Conservation (phyloP, 176 grass and related monocot species). For the Calamus simplicifolius region DNA sequence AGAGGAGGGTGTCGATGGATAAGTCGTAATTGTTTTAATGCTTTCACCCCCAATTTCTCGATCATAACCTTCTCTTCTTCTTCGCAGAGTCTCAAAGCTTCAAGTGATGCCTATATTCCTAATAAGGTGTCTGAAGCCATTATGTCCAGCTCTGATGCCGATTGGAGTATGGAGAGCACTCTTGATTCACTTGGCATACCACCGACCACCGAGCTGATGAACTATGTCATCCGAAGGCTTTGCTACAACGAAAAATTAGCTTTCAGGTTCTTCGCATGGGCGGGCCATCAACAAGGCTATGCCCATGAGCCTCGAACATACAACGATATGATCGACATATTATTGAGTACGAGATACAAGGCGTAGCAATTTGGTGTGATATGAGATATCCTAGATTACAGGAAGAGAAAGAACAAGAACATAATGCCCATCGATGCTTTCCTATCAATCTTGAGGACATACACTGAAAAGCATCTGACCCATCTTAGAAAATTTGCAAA, state of each 20-base stretch:
- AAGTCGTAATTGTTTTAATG: no score
- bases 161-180: not conserved
- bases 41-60: not conserved
- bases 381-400: constrained; percentile 75
- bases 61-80: constrained; percentile 14
- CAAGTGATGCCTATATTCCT: constrained; percentile 2
- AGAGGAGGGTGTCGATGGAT: no score
- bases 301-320: constrained; percentile 47
- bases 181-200: constrained; percentile 35
- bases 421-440: constrained; percentile 44
- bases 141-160: constrained; percentile 10
- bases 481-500: constrained; percentile 54
- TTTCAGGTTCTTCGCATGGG: constrained; percentile 82
- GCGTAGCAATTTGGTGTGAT: constrained; percentile 61
- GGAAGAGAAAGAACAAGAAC: constrained; percentile 56
- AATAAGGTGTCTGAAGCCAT: constrained; percentile 28
- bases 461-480: constrained; percentile 63
- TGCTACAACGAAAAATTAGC: constrained; percentile 85
- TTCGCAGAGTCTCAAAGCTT: constrained; percentile 3
- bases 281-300: constrained; percentile 46
- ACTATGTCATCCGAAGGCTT: constrained; percentile 57
- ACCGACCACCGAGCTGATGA: constrained; percentile 52
- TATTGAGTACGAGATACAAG: constrained; percentile 91
- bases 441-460: constrained; percentile 41
- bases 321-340: constrained; percentile 75